Base-by-base conservation (phyloP, 768 basidiomycete species). In the Coprinopsis cinerea region DNA sequence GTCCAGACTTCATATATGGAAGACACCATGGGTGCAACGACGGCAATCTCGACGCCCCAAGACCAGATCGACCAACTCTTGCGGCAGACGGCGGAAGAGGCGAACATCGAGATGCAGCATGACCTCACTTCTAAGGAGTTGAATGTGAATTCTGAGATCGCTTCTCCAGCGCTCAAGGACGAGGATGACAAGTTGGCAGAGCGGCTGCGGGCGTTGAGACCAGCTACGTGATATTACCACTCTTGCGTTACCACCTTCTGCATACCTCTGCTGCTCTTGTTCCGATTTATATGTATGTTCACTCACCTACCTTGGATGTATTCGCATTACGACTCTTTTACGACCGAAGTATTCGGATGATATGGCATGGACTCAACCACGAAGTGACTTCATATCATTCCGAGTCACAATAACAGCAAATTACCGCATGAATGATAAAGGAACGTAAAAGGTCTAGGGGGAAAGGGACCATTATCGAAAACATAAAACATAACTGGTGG, bases 1-100 rank as follows among this genome's bases (percentile, higher is more conserved):
- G 96, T 99, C 5, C 95, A 98, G 66, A 95, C 96, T 15, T 88
- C 85, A 4, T 94, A 95, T 69, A 95, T 99, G 92, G 96, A 98
- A 62, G 90, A 92, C 52, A 85, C 93, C 32, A 97, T 99, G 87
- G 83, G 84, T 9, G 80, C 87, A 48, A 92, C 94, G 20, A 95
- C 92, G 2, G 96, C 94, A 17, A 79, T 88, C 34, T 85, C 92
- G 11, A 94, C 91, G 4, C 96, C 96, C 1, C 92, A 97, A 66
- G 96, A 99, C 69, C 94, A 99, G 65, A 87, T 99, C 62, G 96
- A 99, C 63, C 70, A 76, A 24, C 81, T 98, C 20, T 76, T 99
- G 75, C 81, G 85, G 49, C 92, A 94, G 68, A 93, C 91, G 18
- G 96, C 96, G 3, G 96, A 98, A 63, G 95, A 99, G 66, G 92